phyloP scores from a whole-genome alignment of 2,329 filamentous ascomycete species.

The Teratosphaeria viscida region DNA sequence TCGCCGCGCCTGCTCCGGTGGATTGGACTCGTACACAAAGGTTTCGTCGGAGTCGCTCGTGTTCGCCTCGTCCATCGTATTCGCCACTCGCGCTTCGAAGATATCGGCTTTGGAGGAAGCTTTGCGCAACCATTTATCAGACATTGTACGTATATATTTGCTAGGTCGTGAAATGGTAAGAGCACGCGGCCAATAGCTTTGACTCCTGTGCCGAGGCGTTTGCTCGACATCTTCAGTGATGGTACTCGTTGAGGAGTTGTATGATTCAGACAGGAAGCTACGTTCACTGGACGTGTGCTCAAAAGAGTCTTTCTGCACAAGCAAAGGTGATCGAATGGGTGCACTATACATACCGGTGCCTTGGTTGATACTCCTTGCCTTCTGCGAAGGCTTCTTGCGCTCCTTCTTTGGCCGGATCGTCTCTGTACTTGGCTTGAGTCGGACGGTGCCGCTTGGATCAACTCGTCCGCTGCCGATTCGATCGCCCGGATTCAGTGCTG shows the following conservation, averaged over 20 bases:
- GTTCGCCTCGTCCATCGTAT: conserved; percentile 88
- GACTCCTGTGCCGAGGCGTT: neutral
- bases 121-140: conserved; percentile 32
- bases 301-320: conserved; percentile 12
- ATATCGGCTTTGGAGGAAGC: conserved; percentile 94
- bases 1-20: conserved; percentile 49
- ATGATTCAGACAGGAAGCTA: neutral
- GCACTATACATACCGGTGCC: conserved; percentile 55
- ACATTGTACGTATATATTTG: conserved; percentile 13
- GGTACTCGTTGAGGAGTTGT: neutral
- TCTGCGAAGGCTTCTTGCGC: conserved; percentile 68
- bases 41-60: conserved; percentile 97
- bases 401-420: conserved; percentile 93
- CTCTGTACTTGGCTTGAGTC: conserved; percentile 83
- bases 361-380: conserved; percentile 59
- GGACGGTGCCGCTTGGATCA: conserved; percentile 60
- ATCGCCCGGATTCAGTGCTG: conserved; percentile 54
- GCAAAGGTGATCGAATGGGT: conserved; percentile 20
- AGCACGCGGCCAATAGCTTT: neutral
- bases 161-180: neutral
- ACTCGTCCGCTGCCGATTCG: conserved; percentile 48
- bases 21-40: conserved; percentile 98
- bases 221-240: neutral
- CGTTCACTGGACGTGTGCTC: neutral
- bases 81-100: conserved; percentile 94